phyloP scores from a whole-genome alignment of 1,284 basidiomycete species.

The Heterobasidion irregulare region DNA sequence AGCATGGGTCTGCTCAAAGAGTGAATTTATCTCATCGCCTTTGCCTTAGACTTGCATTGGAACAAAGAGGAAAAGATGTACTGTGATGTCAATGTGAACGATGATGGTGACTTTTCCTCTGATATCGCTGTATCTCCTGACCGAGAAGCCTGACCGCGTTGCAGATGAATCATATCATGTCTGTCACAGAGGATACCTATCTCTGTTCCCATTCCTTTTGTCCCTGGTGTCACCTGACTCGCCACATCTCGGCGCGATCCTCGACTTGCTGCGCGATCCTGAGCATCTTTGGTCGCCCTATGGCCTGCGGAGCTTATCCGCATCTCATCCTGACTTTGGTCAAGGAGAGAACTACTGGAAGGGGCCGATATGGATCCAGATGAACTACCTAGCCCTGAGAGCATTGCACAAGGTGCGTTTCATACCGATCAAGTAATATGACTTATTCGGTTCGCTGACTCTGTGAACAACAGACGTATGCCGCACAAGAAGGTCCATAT shows the following conservation, averaged over 20 bases:
- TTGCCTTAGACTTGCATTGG: constrained; percentile 79
- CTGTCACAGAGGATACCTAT: constrained; percentile 89
- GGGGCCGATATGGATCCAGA: constrained; percentile 93
- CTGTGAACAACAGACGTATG: constrained; percentile 56
- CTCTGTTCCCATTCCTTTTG: constrained; percentile 87
- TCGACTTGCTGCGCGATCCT: constrained; percentile 76
- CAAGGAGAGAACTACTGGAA: constrained; percentile 95
- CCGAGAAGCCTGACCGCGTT: background rate
- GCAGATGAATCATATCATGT: constrained; percentile 85
- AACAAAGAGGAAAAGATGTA: constrained; percentile 85
- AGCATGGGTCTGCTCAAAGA: constrained; percentile 2
- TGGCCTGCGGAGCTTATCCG: constrained; percentile 82
- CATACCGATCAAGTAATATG: too few relatives aligned
- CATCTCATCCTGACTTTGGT: constrained; percentile 81
- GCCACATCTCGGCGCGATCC: constrained; percentile 67
- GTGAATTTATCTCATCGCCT: background rate
- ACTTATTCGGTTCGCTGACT: background rate
- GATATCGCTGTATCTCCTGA: background rate
- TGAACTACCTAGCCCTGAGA: constrained; percentile 85
- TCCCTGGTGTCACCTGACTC: constrained; percentile 71
- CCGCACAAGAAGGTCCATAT: constrained; percentile 71
- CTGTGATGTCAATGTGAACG: constrained; percentile 81
- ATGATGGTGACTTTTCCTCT: constrained; percentile 51
- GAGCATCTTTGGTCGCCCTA: constrained; percentile 86
- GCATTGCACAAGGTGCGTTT: constrained; percentile 64